A percentile compares a stretch with the other conserved stretches of the same genome.
Evolutionary conservation across 345 rosid species (phyloP).

Genomic region (Schrenkiella parvula): DNA sequence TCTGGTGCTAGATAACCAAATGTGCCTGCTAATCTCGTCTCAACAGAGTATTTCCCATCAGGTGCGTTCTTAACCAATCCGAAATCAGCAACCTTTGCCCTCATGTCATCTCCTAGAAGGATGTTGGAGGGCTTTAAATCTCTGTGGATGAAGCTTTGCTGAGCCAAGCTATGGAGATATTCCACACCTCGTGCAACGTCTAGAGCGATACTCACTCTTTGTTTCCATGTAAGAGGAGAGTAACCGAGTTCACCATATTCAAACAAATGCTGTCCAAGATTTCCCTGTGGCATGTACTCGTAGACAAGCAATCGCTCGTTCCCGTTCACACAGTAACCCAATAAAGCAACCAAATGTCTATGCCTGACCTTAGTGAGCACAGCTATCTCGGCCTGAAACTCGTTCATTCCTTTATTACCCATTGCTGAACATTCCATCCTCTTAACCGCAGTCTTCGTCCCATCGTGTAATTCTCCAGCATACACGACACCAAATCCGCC

Average conservation of each 20-base stretch:
- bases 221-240: conserved; percentile 71
- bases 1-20: conserved; percentile 98
- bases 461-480: conserved; percentile 79
- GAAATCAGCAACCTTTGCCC: conserved; percentile 93
- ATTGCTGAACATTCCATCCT: conserved; percentile 64
- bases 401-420: conserved; percentile 70
- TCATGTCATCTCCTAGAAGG: conserved; percentile 87
- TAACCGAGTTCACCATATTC: conserved; percentile 47
- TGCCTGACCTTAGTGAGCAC: conserved; percentile 88
- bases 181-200: conserved; percentile 94
- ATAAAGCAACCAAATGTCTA: conserved; percentile 78
- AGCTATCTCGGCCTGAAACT: conserved; percentile 84
- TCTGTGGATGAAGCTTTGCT: conserved; percentile 87
- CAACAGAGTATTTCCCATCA: conserved; percentile 79
- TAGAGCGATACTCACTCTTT: conserved; percentile 69
- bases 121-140: conserved; percentile 89
- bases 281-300: conserved; percentile 92
- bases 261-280: conserved; percentile 70
- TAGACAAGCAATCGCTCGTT: conserved; percentile 77
- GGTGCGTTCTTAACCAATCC: conserved; percentile 89
- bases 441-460: conserved; percentile 79
- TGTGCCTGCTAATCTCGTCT: conserved; percentile 92
- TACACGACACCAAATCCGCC: conserved; percentile 94
- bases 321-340: conserved; percentile 78
- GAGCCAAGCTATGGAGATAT: conserved; percentile 85